phyloP scores from a whole-genome alignment of 169 alveolate species.

The Eimeria praecox region DNA sequence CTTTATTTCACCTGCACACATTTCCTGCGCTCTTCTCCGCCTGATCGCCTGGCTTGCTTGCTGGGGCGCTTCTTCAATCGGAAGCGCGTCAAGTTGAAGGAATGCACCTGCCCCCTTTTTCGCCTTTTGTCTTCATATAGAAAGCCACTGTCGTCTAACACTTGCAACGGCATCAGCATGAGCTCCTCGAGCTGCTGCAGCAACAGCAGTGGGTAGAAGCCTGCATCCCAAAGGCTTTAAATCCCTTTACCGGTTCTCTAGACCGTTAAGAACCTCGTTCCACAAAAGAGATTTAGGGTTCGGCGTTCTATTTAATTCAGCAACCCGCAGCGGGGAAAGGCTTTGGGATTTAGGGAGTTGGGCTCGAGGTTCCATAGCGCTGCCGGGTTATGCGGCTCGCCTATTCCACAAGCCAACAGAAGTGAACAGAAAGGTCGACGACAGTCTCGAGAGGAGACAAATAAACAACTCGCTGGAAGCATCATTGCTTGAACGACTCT shows the following conservation, averaged over 20 bases:
- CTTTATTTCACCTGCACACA: background rate
- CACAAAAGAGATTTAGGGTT: background rate
- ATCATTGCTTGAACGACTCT: no score
- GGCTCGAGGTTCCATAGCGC: background rate
- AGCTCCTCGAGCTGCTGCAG: no score
- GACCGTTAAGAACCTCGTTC: no score
- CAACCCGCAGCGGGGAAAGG: background rate
- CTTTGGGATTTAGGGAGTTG: background rate
- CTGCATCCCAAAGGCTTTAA: no score
- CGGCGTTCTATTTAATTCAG: background rate
- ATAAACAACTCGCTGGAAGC: no score
- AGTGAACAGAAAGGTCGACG: background rate
- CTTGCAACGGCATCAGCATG: background rate
- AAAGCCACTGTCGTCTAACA: no score
- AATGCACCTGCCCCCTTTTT: background rate
- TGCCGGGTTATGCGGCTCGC: background rate
- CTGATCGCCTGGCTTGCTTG: background rate
- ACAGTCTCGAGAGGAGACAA: no score
- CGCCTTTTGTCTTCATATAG: no score
- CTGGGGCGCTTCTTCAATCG: background rate
- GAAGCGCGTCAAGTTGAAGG: background rate
- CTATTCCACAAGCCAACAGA: background rate
- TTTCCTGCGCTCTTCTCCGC: background rate
- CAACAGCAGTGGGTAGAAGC: background rate
- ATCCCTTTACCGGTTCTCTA: background rate